Percentiles rank a stretch among this genome's conserved stretches.
Conservation (phyloP, 2,329 filamentous ascomycete species). For the Thermochaetoides dissita region DNA sequence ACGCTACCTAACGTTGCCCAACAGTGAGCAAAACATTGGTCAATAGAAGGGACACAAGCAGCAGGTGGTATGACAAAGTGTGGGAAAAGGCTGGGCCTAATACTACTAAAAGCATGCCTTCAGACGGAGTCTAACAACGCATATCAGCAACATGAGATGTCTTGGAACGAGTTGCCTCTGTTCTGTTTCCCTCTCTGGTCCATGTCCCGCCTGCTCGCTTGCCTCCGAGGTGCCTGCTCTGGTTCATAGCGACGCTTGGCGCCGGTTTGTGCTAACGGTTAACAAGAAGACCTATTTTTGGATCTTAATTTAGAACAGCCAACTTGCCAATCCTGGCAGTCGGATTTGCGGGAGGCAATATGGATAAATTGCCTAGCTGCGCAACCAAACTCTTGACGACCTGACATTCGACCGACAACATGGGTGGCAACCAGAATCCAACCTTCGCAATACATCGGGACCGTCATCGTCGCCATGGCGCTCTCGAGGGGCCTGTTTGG, state of each 20-base stretch:
- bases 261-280: neutral
- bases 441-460: neutral
- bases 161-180: too few relatives aligned
- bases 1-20: neutral
- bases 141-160: too few relatives aligned
- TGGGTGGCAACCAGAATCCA: conserved; percentile 7
- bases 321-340: conserved; percentile 15
- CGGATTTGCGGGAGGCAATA: conserved; percentile 15
- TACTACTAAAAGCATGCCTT: too few relatives aligned
- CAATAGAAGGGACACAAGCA: neutral
- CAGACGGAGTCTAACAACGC: too few relatives aligned
- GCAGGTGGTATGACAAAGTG: conserved; percentile 4
- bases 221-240: neutral
- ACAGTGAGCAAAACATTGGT: neutral
- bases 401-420: conserved; percentile 2
- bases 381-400: conserved; percentile 9
- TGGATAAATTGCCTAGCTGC: conserved; percentile 17
- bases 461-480: conserved; percentile 4
- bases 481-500: neutral
- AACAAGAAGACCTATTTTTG: conserved; percentile 13
- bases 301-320: conserved; percentile 10
- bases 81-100: too few relatives aligned
- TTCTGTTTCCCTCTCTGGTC: conserved; percentile 2
- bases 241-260: too few relatives aligned
- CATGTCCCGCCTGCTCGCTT: conserved; percentile 6